These are phyloP conservation scores for Sugiyamaella lignohabitans DNA, from an alignment of 805 yeast species.

Conservation along the genomic window DNA sequence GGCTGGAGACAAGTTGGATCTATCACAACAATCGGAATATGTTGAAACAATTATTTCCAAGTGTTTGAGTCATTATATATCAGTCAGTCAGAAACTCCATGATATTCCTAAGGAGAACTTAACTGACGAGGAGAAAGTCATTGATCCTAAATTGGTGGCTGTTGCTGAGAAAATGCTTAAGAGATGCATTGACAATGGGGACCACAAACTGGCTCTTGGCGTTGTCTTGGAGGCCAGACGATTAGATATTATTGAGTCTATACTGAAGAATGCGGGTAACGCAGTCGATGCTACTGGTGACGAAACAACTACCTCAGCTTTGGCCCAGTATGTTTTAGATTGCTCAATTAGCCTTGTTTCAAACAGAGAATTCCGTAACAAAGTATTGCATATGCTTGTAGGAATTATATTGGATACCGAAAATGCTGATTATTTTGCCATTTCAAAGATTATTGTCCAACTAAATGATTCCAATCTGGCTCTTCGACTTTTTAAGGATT, in stretches of 20 bases:
- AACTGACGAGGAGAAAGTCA: conserved; percentile 23
- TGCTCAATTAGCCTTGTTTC: conserved; percentile 58
- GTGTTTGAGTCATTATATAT: conserved; percentile 78
- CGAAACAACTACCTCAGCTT: conserved; percentile 30
- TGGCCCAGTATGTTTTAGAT: conserved; percentile 69
- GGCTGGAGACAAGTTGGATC: conserved; percentile 74
- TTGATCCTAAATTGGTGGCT: conserved; percentile 55
- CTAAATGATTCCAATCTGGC: conserved; percentile 73
- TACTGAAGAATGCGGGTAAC: conserved; percentile 13
- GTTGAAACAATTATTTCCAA: conserved; percentile 86
- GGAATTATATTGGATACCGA: conserved; percentile 49
- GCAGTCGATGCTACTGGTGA: conserved; percentile 1
- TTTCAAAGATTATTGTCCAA: conserved; percentile 82
- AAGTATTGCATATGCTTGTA: conserved; percentile 58
- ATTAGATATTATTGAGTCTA: conserved; percentile 62
- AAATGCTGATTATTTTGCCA: conserved; percentile 72
- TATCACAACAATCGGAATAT: conserved; percentile 72
- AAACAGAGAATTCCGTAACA: conserved; percentile 58
- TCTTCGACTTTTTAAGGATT: conserved; percentile 54
- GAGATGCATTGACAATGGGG: conserved; percentile 67
- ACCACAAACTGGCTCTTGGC: conserved; percentile 78
- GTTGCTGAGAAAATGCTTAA: conserved; percentile 83
- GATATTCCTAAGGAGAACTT: conserved; percentile 32
- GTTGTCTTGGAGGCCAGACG: conserved; percentile 84
- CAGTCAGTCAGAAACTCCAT: conserved; percentile 47